phyloP scores from a whole-genome alignment of 148 eudicot species.

The Vaccinium vitisidaea region DNA sequence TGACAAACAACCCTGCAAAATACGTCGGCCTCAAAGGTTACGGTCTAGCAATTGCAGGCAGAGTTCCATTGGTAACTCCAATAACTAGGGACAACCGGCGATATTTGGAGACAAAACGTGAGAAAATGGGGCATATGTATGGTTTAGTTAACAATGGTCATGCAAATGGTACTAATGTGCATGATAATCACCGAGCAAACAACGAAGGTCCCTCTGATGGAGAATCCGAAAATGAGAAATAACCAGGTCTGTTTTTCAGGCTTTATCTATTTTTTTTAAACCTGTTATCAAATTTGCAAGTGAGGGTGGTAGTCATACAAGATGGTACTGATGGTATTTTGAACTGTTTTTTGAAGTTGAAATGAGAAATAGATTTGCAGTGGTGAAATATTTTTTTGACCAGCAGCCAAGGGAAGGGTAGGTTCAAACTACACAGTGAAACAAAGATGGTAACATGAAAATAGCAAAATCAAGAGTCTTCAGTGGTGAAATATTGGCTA shows the following conservation, averaged over 20 bases:
- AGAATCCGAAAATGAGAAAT: constrained; percentile 3
- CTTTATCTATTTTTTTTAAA: background rate
- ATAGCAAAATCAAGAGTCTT: too few relatives aligned
- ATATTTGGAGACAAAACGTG: constrained; percentile 80
- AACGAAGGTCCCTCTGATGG: constrained; percentile 7
- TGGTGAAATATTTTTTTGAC: background rate
- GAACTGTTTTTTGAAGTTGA: background rate
- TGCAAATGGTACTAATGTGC: constrained; percentile 16
- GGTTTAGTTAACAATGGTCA: constrained; percentile 37
- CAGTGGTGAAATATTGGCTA: background rate
- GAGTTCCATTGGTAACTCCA: constrained; percentile 86
- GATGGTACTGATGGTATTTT: background rate
- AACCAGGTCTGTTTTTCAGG: background rate
- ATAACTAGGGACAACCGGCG: constrained; percentile 73
- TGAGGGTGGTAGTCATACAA: background rate
- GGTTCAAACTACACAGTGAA: background rate
- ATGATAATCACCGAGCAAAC: constrained; percentile 32
- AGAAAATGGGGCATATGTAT: constrained; percentile 86
- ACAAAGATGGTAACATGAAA: too few relatives aligned
- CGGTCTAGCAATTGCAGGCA: constrained; percentile 69
- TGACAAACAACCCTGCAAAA: constrained; percentile 94
- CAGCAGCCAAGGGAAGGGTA: background rate
- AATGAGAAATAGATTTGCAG: background rate
- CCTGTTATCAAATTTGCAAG: background rate
- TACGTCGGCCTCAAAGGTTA: constrained; percentile 79